Conservation (phyloP, 768 basidiomycete species). For the Mycena rebaudengoi region DNA sequence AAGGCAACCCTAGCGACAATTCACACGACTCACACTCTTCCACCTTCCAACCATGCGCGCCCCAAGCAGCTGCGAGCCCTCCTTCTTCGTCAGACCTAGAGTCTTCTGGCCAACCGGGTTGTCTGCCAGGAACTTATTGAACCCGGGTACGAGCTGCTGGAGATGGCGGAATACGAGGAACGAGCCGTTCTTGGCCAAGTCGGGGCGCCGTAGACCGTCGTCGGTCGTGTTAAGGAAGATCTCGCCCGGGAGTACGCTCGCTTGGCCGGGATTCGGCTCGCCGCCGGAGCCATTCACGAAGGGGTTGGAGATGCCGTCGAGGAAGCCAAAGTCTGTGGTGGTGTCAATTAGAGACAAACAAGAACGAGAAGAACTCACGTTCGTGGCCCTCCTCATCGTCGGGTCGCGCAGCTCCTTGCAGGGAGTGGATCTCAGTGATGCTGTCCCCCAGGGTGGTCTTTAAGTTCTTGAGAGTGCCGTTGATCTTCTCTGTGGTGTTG, state of each 20-base stretch:
- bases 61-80: conserved; percentile 31
- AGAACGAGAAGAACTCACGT: conserved; percentile 36
- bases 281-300: background rate
- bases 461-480: background rate
- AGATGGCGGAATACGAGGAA: conserved; percentile 41
- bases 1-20: too few relatives aligned
- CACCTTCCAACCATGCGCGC: conserved; percentile 39
- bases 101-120: conserved; percentile 1
- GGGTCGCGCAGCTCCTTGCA: conserved; percentile 28
- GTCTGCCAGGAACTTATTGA: conserved; percentile 25
- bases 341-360: conserved; percentile 17
- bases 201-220: conserved; percentile 16
- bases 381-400: conserved; percentile 30
- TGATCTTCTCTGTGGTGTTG: conserved; percentile 3
- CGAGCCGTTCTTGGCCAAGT: conserved; percentile 30
- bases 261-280: conserved; percentile 5
- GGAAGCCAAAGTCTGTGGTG: conserved; percentile 21
- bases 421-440: conserved; percentile 12
- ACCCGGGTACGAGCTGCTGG: conserved; percentile 37
- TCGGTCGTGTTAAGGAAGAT: conserved; percentile 30
- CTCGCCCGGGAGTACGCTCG: conserved; percentile 9
- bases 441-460: conserved; percentile 2
- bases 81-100: conserved; percentile 18
- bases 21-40: conserved; percentile 25
- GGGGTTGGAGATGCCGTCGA: conserved; percentile 21